Evolutionary conservation across 306 rosid species (phyloP), one percentile per base, ranked within the genome.

Genomic region (Cucurbita moschata): DNA sequence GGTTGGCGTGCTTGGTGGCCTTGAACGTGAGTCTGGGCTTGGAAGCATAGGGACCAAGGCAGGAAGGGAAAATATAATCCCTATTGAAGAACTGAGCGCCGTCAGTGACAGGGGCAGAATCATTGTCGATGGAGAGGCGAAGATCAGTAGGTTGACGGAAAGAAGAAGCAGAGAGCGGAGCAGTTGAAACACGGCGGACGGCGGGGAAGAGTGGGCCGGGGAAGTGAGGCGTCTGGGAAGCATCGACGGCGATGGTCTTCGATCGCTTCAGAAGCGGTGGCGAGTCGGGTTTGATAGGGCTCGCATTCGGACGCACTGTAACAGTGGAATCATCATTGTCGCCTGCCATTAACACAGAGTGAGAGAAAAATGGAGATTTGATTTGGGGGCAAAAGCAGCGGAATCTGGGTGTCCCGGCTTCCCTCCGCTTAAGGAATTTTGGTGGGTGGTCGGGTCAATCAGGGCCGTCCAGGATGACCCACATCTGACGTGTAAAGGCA

Each of bases 1-100:
- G 79, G 16, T 67, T 79, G 43, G 56, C 18, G 19, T 16, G 44
- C 77, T 81, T 77, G 65, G 67, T 1, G 2, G 71, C 15, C 55
- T 80, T 85, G 47, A 72, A 4, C 16, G 83, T 46, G 37, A 52
- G 79, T 64, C 76, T 79, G 55, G 83, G 73, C 39, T 83, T 88
- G 21, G 87, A 68, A 49, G 90, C 81, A 40, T 83, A 77, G 5
- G 88, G 84, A 30, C 96, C 90, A 1, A 92, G 88, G 21, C 86
- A 82, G 10, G 98, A 87, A 54, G 96, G 98, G 77, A 81, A 88
- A 71, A 87, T 82, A 88, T 87, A 90, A 50, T 90, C 92, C 8
- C 85, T 82, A 5, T 92, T 76, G 5, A 86, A 69, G 72, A 84
- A 77, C 30, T 82, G 85, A 1, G 79, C 82, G 19, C 65, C 66